Base-by-base conservation (phyloP, 345 rosid species). In the Lepidium africanum region DNA sequence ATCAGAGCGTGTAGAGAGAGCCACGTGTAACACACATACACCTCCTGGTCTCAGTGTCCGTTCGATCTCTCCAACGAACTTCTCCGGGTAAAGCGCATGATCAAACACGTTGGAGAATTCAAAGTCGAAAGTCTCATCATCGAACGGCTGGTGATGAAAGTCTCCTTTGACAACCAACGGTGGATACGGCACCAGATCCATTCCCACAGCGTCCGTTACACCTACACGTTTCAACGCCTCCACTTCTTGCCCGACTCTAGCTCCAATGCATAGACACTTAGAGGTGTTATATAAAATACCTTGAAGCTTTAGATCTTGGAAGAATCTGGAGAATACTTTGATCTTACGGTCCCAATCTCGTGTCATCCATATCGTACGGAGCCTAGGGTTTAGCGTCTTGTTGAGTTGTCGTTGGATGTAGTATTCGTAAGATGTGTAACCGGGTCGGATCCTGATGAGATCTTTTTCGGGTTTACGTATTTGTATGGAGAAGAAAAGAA, bases 81-180 rank as follows among this genome's bases (percentile, higher is more conserved):
- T 82, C 1, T 76, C 73, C 77, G 92, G 96, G 55, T 79, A 85
- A 38, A 87, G 87, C 70, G 96, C 98, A 75, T 89, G 96, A 61
- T 92, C 98, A 37, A 92, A 92, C 83, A 87, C 92, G 85, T 92
- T 92, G 0, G 98, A 92, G 84, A 92, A 89, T 60, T 92, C 96
- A 38, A 92, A 89, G 52, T 89, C 91, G 49, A 87, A 92, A 10
- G 82, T 83, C 55, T 71, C 88, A 63, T 87, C 76, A 8, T 59
- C 75, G 72, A 92, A 92, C 49, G 95, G 96, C 79, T 89, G 96
- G 3, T 52, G 63, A 48, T 92, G 98, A 70, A 92, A 87, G 81
- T 87, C 98, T 1, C 98, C 98, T 55, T 79, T 40, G 0, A 89
- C 41, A 3, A 89, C 98, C 54, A 86, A 74, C 56, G 98, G 96